phyloP scores from a whole-genome alignment of 2,329 filamentous ascomycete species.

The Colletotrichum limetticola region DNA sequence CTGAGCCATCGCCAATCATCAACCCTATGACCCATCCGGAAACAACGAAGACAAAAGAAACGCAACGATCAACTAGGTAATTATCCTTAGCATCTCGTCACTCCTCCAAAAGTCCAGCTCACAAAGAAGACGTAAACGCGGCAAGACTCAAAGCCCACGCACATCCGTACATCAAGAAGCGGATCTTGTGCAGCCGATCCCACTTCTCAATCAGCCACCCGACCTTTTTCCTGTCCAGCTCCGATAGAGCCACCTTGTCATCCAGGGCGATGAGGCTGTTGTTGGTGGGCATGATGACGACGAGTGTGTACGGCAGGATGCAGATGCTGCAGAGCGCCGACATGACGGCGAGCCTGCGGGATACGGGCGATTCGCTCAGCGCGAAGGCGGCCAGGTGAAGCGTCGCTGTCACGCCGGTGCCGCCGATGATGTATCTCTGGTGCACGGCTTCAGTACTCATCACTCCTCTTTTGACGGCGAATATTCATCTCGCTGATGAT shows the following conservation, averaged over 20 bases:
- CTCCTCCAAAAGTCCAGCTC: too few species aligned
- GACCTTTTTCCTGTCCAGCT: constrained; percentile 3
- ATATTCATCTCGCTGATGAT: not conserved
- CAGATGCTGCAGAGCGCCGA: not conserved
- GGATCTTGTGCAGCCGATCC: constrained; percentile 5
- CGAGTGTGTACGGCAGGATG: not conserved
- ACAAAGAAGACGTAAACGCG: not conserved
- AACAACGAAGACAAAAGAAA: not conserved
- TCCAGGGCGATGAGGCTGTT: not conserved
- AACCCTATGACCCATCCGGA: not conserved
- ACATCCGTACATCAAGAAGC: not conserved
- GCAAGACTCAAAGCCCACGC: not conserved
- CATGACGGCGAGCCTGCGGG: constrained; percentile 4
- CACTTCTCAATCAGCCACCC: constrained; percentile 9
- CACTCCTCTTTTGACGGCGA: not conserved
- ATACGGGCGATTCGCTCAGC: not conserved
- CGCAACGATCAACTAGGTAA: too few species aligned
- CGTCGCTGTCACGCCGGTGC: not conserved
- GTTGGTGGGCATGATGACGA: constrained; percentile 5
- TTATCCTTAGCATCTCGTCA: not conserved
- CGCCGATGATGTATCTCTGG: not conserved
- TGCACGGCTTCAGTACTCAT: not conserved
- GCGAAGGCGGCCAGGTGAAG: constrained; percentile 3
- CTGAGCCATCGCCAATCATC: not conserved
- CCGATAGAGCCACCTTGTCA: constrained; percentile 11